Evolutionary conservation across 768 basidiomycete genomes (phyloP).

Genomic region (Clavaria fumosa): DNA sequence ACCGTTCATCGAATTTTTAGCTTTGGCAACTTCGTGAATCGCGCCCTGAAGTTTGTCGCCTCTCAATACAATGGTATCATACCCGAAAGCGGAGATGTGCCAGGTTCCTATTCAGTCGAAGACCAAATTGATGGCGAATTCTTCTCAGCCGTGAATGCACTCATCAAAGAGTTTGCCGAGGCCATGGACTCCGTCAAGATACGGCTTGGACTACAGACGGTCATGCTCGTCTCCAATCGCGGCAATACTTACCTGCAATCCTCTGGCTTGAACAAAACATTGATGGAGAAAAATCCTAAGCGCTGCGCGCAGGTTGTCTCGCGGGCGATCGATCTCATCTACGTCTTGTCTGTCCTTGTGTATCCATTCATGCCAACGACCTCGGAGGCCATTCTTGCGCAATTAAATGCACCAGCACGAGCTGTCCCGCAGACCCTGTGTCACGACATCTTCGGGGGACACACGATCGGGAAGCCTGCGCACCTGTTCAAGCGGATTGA

Average conservation of each 20-base stretch:
- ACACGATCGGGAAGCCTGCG: conserved; percentile 70
- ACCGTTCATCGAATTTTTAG: conserved; percentile 21
- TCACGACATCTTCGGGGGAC: conserved; percentile 77
- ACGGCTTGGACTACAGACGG: conserved; percentile 69
- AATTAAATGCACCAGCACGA: conserved; percentile 82
- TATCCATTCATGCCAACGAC: conserved; percentile 97
- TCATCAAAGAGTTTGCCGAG: conserved; percentile 66
- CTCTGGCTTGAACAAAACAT: conserved; percentile 77
- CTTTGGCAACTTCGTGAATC: conserved; percentile 97
- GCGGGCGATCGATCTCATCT: conserved; percentile 86
- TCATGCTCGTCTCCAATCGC: conserved; percentile 78
- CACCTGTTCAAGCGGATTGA: conserved; percentile 93
- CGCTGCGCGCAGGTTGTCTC: conserved; percentile 86
- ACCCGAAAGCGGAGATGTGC: conserved; percentile 60
- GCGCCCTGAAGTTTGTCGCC: conserved; percentile 80
- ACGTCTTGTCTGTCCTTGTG: conserved; percentile 67
- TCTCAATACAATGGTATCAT: conserved; percentile 70
- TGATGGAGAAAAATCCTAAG: conserved; percentile 64
- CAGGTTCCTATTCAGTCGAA: conserved; percentile 55
- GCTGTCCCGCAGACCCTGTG: conserved; percentile 56
- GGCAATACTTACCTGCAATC: conserved; percentile 95
- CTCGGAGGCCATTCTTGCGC: conserved; percentile 60
- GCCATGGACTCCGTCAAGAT: conserved; percentile 89
- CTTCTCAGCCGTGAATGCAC: conserved; percentile 60
- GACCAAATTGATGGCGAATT: conserved; percentile 60